Evolutionary conservation across 768 basidiomycete genomes (phyloP), one percentile per base, ranked within the genome.

Genomic region (Exidia glandulosa): DNA sequence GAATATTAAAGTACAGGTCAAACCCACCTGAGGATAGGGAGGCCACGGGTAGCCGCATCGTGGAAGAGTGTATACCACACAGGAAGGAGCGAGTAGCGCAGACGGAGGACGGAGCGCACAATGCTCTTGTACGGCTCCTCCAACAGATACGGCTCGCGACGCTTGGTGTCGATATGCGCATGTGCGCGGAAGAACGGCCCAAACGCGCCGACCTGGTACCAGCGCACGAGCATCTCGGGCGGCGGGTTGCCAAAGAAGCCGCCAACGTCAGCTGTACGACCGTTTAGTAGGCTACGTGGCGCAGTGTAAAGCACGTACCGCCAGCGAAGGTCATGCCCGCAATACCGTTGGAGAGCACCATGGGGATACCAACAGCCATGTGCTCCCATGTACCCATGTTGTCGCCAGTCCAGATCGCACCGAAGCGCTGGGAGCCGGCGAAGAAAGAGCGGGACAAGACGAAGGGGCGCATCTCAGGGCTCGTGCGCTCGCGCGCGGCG

Each of bases 11-110:
- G 3, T 19, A 23, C n/a, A 58, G 31, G 16, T 60, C 32, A n/a
- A 34, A 66, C 79, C 60, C 66, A 91, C 94, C 90, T 81, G 64
- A 95, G 71, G 57, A 97, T 81, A 2, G 95, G 94, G 29, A 86
- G 68, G 1, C 95, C 95, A 5, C 80, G 85, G 12, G 86, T 77
- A 63, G 85, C 88, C 7, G 91, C 84, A 70, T 97, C 90, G 47
- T 85, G 80, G 83, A 98, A 97, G 2, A 90, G 90, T n/a, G 90
- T 97, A 71, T 99, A 99, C 94, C 95, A 97, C 16, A 94, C 79
- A 0, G 93, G 91, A 30, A 32, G 14, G 19, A 32, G 10, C 67
- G 76, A 13, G n/a, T 60, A 84, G 81, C 86, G 76, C 57, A 83
- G 84, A 29, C 86, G 81, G 56, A 99, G 75, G 57, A 86, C 79